Evolutionary conservation across 306 rosid genomes (phyloP), one percentile per base, ranked within the genome.

Genomic region (Trichosanthes truncata): DNA sequence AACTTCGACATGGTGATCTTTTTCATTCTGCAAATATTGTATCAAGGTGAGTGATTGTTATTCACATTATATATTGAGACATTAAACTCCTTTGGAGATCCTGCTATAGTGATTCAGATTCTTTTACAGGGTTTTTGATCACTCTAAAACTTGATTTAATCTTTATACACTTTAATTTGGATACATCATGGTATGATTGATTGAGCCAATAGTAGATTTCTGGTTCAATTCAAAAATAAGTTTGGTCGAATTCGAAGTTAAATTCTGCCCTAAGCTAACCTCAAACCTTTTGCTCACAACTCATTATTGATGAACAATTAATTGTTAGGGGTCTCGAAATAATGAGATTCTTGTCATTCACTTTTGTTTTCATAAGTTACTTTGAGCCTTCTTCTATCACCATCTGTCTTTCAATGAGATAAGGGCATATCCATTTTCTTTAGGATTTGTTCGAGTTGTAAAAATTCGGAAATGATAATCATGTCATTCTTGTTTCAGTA

Each of bases 11-110:
- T 11, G 98, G 93, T 55, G 97, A 94, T 85, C 80, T 94, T 72
- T 90, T 92, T 79, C 94, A 94, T 79, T 85, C 97, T 7, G 94
- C 96, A 79, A 92, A 92, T 88, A 89, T 92, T 26, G 97, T 94
- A 38, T 94, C 98, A 38, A 94, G 98, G 98, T 94, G 86, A 85
- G 77, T 14, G 77, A 45, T 46, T 1, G 57, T 15, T 26, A 7
- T 25, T 25, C n/a, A 72, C 77, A 46, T 46, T 46, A 25, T 45
- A 71, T 23, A 45, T 71, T 45, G 48, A 65, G 46, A 65, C 72
- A 65, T 35, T 38, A 7, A 65, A 87, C 20, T 25, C 61, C 49
- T 7, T 45, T 7, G 40, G 36, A 72, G 14, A 41, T 25, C 18
- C 35, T 71, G 56, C 59, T 46, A 4, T 20, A 8, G 38, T 3